These are phyloP conservation scores for Sphaceloma murrayae DNA, from an alignment of 2,329 filamentous ascomycete genomes.

Conservation along the genomic window DNA sequence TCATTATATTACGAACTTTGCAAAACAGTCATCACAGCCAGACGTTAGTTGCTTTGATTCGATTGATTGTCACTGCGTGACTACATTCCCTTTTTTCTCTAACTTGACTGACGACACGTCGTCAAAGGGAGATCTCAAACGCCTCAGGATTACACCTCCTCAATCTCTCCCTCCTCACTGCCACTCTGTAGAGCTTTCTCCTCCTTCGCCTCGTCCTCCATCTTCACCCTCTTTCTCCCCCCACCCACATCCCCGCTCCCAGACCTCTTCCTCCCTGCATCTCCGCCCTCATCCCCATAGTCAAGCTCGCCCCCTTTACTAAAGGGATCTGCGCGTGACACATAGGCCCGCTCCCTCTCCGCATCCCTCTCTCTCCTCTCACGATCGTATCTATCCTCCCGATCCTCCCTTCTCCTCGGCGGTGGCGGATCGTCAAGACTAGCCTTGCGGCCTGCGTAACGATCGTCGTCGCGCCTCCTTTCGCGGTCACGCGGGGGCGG, in stretches of 20 bases:
- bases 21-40: too few species aligned
- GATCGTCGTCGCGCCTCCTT: constrained; percentile 21
- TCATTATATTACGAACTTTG: too few species aligned
- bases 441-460: constrained; percentile 19
- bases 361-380: constrained; percentile 82
- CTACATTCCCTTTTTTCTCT: too few species aligned
- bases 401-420: constrained; percentile 19
- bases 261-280: constrained; percentile 29
- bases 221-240: constrained; percentile 13
- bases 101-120: too few species aligned
- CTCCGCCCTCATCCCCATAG: constrained; percentile 75
- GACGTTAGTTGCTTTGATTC: too few species aligned
- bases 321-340: constrained; percentile 68
- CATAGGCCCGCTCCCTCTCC: constrained; percentile 79
- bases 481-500: constrained; percentile 27
- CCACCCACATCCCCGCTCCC: not conserved
- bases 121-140: too few species aligned
- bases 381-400: constrained; percentile 56
- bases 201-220: constrained; percentile 32
- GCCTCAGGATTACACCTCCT: constrained; percentile 52
- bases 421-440: constrained; percentile 14
- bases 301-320: constrained; percentile 79
- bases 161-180: constrained; percentile 96
- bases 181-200: constrained; percentile 66
- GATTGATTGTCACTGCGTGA: too few species aligned